These are phyloP conservation scores for Geotrichum phurueaensis DNA, from an alignment of 1,139 yeast genomes.

Conservation along the genomic window DNA sequence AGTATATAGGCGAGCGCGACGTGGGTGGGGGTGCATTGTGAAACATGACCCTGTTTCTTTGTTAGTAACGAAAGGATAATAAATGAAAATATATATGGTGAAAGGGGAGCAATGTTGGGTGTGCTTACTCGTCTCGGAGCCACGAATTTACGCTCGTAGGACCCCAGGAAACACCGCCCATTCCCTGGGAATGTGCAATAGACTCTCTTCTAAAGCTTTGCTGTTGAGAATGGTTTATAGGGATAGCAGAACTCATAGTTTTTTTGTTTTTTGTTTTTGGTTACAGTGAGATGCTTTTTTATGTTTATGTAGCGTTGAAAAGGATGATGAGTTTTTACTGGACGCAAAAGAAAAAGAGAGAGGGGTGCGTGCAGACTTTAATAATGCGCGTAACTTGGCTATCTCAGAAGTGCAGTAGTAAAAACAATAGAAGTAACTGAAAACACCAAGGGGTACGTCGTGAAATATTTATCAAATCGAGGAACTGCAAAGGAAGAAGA, in stretches of 20 bases:
- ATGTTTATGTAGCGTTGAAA: not conserved
- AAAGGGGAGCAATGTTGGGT: not conserved
- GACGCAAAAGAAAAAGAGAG: no score
- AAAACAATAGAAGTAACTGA: not conserved
- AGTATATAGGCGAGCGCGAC: conserved; percentile 49
- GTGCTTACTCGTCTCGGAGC: conserved; percentile 82
- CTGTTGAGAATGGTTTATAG: conserved; percentile 24
- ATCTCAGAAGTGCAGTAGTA: no score
- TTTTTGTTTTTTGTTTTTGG: not conserved
- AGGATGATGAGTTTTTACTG: no score
- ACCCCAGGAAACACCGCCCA: conserved; percentile 98
- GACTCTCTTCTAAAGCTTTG: conserved; percentile 64
- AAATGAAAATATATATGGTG: conserved; percentile 21
- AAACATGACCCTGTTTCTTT: conserved; percentile 28
- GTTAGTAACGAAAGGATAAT: conserved; percentile 21
- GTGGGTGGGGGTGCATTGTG: conserved; percentile 29
- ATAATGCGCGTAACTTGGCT: no score
- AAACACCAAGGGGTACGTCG: not conserved
- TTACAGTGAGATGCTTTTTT: not conserved
- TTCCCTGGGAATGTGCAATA: conserved; percentile 92
- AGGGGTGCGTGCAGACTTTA: no score
- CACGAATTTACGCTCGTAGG: conserved; percentile 91
- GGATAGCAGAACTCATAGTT: not conserved
- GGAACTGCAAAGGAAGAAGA: not conserved
- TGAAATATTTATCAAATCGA: not conserved